Evolutionary conservation across 345 rosid species (phyloP).

Genomic region (Eucalyptus erythrocorys): DNA sequence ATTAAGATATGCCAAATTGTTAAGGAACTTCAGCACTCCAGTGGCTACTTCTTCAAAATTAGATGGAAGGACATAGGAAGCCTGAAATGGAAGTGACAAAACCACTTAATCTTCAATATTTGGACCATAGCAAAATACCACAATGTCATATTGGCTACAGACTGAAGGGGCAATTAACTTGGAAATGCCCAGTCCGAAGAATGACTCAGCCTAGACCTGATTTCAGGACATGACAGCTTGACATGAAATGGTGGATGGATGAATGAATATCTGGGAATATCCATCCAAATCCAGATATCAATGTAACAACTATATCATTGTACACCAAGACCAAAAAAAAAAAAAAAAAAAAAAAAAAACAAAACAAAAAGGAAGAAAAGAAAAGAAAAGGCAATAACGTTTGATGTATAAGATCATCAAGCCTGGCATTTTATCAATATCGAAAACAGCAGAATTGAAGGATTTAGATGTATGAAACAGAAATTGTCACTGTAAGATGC

Average conservation of each 20-base stretch:
- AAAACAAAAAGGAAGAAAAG: no score
- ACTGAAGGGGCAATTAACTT: neutral
- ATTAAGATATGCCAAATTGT: slow-evolving; percentile 63
- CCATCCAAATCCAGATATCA: neutral
- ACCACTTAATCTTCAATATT: neutral
- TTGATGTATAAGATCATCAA: neutral
- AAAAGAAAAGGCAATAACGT: neutral
- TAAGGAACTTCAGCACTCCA: slow-evolving; percentile 63
- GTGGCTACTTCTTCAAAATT: slow-evolving; percentile 75
- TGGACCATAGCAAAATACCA: neutral
- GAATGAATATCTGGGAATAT: neutral
- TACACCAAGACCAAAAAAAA: neutral
- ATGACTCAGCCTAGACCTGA: neutral
- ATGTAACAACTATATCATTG: neutral
- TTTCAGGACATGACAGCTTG: neutral
- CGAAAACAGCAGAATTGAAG: neutral
- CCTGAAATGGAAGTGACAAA: slow-evolving; percentile 16
- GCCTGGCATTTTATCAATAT: neutral
- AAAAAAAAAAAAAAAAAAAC: neutral
- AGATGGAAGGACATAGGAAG: slow-evolving; percentile 48
- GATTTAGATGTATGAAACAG: neutral
- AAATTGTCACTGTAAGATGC: neutral
- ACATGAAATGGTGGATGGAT: neutral
- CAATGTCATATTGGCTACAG: neutral
- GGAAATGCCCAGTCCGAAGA: neutral